These are phyloP conservation scores for Leccinum longicurvipes DNA, from an alignment of 768 basidiomycete species.

Conservation along the genomic window DNA sequence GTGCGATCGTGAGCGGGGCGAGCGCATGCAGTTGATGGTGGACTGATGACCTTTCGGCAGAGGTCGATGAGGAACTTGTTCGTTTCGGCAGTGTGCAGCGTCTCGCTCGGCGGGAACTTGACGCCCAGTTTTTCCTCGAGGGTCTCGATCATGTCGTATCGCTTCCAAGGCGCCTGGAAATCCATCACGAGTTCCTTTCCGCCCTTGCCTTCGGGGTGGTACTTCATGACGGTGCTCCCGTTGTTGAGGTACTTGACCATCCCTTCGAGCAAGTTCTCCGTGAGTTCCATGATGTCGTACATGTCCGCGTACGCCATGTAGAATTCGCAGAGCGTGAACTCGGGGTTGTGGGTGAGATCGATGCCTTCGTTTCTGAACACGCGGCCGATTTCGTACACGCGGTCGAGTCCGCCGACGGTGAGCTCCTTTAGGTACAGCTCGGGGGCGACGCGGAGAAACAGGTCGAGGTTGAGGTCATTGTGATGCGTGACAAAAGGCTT, in stretches of 20 bases:
- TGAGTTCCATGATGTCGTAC: constrained; percentile 98
- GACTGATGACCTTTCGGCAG: constrained; percentile 65
- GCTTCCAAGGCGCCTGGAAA: constrained; percentile 94
- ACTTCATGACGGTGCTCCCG: constrained; percentile 74
- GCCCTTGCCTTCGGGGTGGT: constrained; percentile 94
- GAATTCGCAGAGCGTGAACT: constrained; percentile 99
- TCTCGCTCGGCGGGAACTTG: constrained; percentile 91
- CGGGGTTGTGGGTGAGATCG: constrained; percentile 98
- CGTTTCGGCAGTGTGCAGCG: constrained; percentile 81
- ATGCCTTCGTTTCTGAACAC: constrained; percentile 99
- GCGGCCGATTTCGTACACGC: constrained; percentile 97
- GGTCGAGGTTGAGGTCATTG: constrained; percentile 94
- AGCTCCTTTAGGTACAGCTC: constrained; percentile 98
- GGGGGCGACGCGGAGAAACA: constrained; percentile 96
- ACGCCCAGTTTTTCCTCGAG: constrained; percentile 90
- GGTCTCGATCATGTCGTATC: constrained; percentile 97
- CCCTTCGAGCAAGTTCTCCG: constrained; percentile 85
- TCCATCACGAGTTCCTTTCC: constrained; percentile 73
- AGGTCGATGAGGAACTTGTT: constrained; percentile 86
- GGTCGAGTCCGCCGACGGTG: constrained; percentile 93
- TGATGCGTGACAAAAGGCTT: constrained; percentile 99
- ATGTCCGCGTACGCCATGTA: constrained; percentile 99
- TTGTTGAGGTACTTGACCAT: constrained; percentile 84
- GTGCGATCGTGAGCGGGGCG: background rate
- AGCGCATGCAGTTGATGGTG: background rate